Conservation (phyloP, 306 rosid species). For the Spatholobus suberectus region DNA sequence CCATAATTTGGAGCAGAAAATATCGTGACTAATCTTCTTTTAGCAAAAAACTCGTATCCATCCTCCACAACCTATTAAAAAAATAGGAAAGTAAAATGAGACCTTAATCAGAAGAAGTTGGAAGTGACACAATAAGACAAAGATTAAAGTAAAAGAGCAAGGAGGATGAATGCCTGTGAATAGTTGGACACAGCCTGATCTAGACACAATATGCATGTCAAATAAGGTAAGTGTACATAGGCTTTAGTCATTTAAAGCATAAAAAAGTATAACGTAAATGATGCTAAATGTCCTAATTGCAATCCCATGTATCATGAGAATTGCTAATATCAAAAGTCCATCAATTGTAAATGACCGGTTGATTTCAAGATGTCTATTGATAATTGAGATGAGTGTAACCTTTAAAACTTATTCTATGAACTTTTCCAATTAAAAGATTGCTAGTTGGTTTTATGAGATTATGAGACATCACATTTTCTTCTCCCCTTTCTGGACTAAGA, state of each 20-base stretch:
- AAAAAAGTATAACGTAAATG: neutral
- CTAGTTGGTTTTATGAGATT: neutral
- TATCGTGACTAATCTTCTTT: conserved; percentile 77
- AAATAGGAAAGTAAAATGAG: neutral
- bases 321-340: neutral
- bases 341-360: neutral
- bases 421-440: neutral
- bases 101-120: conserved; percentile 1
- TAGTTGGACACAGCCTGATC: neutral
- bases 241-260: neutral
- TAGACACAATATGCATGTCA: conserved; percentile 3
- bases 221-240: neutral
- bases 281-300: conserved; percentile 23
- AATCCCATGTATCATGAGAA: neutral
- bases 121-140: conserved; percentile 13
- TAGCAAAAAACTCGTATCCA: conserved; percentile 85
- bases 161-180: neutral
- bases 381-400: neutral
- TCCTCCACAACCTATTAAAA: conserved; percentile 84
- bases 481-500: neutral
- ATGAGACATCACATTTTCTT: neutral
- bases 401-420: neutral
- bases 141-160: neutral
- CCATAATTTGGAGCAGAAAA: conserved; percentile 95
- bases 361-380: neutral